Conservation (phyloP, 257 asterid genomes). For the Scutellaria galericulata region DNA sequence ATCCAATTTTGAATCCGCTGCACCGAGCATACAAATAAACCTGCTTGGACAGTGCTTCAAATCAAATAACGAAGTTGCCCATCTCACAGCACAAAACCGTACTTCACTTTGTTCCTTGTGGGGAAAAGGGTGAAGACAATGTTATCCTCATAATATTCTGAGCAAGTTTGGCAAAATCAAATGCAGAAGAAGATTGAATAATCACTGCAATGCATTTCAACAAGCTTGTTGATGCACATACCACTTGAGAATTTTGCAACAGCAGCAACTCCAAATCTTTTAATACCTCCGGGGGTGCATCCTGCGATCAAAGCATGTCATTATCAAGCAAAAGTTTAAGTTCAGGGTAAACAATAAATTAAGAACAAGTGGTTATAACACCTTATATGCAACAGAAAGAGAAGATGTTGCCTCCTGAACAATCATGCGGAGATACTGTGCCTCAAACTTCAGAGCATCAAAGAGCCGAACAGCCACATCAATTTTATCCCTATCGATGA, state of each 20-base stretch:
- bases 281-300: conserved; percentile 70
- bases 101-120: conserved; percentile 94
- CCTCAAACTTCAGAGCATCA: conserved; percentile 81
- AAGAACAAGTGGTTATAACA: conserved; percentile 33
- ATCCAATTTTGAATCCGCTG: conserved; percentile 88
- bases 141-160: conserved; percentile 27
- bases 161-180: conserved; percentile 25
- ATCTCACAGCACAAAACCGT: conserved; percentile 96
- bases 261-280: conserved; percentile 83
- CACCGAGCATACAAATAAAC: conserved; percentile 93
- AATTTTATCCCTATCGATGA: conserved; percentile 64
- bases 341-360: conserved; percentile 32
- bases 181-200: conserved; percentile 7
- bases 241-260: conserved; percentile 78
- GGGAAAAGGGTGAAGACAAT: conserved; percentile 29
- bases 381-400: conserved; percentile 93
- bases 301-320: conserved; percentile 57
- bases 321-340: conserved; percentile 42
- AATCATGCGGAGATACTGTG: conserved; percentile 74
- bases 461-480: conserved; percentile 93
- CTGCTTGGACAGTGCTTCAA: conserved; percentile 95
- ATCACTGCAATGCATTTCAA: conserved; percentile 29
- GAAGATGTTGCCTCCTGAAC: conserved; percentile 95
- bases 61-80: conserved; percentile 89
- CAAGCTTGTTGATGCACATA: conserved; percentile 43